Base-by-base conservation (phyloP, 2,329 filamentous ascomycete genomes). In the Sphaerostilbella broomeana region DNA sequence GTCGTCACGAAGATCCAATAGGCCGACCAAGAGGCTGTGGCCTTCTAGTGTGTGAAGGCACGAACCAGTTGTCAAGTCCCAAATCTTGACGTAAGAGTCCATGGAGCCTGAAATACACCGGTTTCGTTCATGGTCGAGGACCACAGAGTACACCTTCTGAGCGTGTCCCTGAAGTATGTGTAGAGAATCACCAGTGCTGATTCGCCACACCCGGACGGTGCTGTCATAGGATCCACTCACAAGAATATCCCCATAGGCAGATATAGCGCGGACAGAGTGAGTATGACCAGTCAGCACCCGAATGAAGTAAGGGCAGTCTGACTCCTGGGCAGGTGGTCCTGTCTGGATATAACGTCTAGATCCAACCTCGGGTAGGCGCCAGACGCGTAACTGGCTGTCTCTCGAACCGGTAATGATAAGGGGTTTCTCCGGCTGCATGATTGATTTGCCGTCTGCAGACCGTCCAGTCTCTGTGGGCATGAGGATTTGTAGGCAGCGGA, bases 61-160 rank as follows among this genome's bases (percentile, higher is more conserved):
- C 1, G 81, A 69, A 1, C 92, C 92, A 2, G 85, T 92, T 20
- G 87, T 81, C 11, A 98, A 73, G 44, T 90, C 92, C 92, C 92
- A 98, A 10, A 98, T 90, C 64, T 95, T 97, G 57, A 98, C 92
- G 48, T 89, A 75, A 47, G 92, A 95, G 60, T 98, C 92, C 92
- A 98, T 98, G 6, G 89, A 95, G 10, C 92, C 92, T 47, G 89
- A 95, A 47, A 98, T 97, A 63, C 92, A 98, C 27, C 90, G 84
- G 55, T 94, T 94, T 43, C 92, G 84, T 52, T 84, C 81, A 50
- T 88, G 84, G 55, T 98, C 92, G 16, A 97, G 69, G 7, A 98
- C 92, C 7, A 98, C 92, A 45, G 89, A 95, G 60, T 98, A 98
- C 0, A 98, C 92, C 60, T 98, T 97, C 58, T 90, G 81, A 0